phyloP scores from a whole-genome alignment of 768 basidiomycete genomes.

The Russula brevipes region DNA sequence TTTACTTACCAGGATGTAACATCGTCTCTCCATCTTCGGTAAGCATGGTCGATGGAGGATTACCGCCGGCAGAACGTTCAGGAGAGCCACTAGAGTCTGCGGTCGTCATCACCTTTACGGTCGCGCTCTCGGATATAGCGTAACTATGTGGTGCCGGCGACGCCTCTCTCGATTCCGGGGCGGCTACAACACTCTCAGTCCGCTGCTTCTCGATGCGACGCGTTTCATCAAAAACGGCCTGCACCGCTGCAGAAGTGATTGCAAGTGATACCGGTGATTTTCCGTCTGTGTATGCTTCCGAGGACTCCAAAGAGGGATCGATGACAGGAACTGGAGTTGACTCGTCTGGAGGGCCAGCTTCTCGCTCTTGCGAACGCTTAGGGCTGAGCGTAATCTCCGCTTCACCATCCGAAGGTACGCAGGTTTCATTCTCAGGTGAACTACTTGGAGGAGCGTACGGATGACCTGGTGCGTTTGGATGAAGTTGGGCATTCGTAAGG shows the following conservation, averaged over 20 bases:
- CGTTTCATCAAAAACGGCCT: constrained; percentile 36
- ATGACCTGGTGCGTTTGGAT: neutral
- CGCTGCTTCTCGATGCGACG: constrained; percentile 29
- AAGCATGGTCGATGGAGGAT: constrained; percentile 41
- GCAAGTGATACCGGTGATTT: constrained; percentile 25
- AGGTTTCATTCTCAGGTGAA: constrained; percentile 1
- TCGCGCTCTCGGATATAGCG: neutral
- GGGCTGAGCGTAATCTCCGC: constrained; percentile 5
- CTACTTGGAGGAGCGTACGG: constrained; percentile 5
- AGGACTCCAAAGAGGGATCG: constrained; percentile 36
- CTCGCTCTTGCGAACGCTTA: constrained; percentile 13
- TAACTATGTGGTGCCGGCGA: constrained; percentile 3
- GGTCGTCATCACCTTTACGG: neutral
- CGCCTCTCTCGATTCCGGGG: constrained; percentile 2
- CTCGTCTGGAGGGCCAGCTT: constrained; percentile 6
- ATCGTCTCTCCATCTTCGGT: constrained; percentile 63
- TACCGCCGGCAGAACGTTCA: constrained; percentile 41
- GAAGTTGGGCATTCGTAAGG: constrained; percentile 11
- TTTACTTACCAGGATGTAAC: constrained; percentile 56
- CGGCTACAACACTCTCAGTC: neutral
- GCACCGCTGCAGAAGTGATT: constrained; percentile 29
- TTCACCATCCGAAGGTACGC: constrained; percentile 14
- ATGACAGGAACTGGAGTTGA: constrained; percentile 31
- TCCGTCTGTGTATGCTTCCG: constrained; percentile 22
- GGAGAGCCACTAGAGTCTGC: constrained; percentile 13